phyloP scores from a whole-genome alignment of 2,329 filamentous ascomycete species.

The Epichloe uncinata region DNA sequence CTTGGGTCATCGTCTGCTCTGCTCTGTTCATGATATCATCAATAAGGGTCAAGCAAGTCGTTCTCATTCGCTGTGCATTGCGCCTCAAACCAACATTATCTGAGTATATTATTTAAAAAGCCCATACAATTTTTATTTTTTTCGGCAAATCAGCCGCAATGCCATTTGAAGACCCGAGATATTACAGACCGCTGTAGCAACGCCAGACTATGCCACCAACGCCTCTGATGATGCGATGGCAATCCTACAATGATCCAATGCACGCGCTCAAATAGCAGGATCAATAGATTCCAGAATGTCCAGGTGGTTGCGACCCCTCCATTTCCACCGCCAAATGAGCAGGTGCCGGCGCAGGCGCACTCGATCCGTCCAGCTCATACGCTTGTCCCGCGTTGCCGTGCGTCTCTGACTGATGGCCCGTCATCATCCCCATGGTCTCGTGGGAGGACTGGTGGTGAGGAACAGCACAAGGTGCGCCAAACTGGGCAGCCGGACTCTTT shows the following conservation, averaged over 20 bases:
- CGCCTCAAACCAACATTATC: too few relatives aligned
- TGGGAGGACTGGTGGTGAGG: background rate
- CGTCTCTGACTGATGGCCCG: background rate
- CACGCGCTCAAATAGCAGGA: background rate
- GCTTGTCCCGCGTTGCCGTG: background rate
- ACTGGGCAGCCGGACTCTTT: background rate
- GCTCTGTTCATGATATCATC: background rate
- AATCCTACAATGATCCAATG: background rate
- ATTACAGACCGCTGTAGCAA: background rate
- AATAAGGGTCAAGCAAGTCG: too few relatives aligned
- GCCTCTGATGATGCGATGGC: background rate
- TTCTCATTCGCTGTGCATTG: too few relatives aligned
- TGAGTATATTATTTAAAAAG: too few relatives aligned
- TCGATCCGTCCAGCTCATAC: slow-evolving; percentile 10
- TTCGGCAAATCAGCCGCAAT: too few relatives aligned
- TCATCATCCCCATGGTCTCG: background rate
- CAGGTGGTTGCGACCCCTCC: slow-evolving; percentile 5
- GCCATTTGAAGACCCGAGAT: too few relatives aligned
- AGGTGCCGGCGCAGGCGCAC: background rate
- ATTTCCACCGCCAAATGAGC: slow-evolving; percentile 5
- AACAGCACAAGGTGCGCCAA: background rate
- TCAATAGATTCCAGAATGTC: background rate
- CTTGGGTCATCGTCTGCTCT: background rate
- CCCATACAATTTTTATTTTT: too few relatives aligned
- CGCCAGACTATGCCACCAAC: background rate